Evolutionary conservation across 1,139 yeast genomes (phyloP).

Genomic region (Pichia norvegensis): DNA sequence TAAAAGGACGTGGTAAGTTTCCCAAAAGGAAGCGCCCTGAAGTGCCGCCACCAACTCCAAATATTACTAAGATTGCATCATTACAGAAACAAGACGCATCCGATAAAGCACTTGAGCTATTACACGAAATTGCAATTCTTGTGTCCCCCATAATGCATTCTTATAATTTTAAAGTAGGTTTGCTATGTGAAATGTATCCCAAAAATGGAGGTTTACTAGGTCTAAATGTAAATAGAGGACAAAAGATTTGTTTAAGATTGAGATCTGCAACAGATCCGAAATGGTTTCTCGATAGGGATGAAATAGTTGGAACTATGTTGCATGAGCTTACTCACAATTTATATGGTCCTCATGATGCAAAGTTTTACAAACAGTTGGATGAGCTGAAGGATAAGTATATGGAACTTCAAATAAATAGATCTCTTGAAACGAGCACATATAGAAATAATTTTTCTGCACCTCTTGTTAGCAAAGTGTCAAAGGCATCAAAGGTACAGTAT

Average conservation of each 20-base stretch:
- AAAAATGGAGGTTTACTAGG: slow-evolving; percentile 61
- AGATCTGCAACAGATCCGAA: slow-evolving; percentile 50
- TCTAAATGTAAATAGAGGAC: slow-evolving; percentile 78
- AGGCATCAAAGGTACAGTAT: neutral
- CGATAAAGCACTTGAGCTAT: slow-evolving; percentile 49
- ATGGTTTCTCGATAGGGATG: slow-evolving; percentile 58
- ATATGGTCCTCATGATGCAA: slow-evolving; percentile 71
- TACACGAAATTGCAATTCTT: slow-evolving; percentile 52
- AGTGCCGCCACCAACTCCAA: slow-evolving; percentile 38
- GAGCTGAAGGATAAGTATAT: slow-evolving; percentile 53
- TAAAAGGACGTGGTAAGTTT: slow-evolving; percentile 18
- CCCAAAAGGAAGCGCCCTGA: slow-evolving; percentile 15
- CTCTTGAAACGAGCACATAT: slow-evolving; percentile 18
- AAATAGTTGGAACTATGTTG: slow-evolving; percentile 71
- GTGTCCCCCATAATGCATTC: slow-evolving; percentile 74
- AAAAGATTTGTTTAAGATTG: slow-evolving; percentile 63
- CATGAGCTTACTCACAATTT: slow-evolving; percentile 84
- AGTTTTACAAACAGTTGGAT: slow-evolving; percentile 61
- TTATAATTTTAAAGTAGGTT: slow-evolving; percentile 56
- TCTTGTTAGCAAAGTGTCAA: neutral
- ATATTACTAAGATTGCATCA: slow-evolving; percentile 47
- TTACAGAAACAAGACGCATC: slow-evolving; percentile 45
- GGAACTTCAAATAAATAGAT: slow-evolving; percentile 40
- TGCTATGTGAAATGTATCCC: slow-evolving; percentile 82
- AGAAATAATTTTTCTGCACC: slow-evolving; percentile 8